Percentiles rank a stretch among this genome's conserved stretches.
These are phyloP conservation scores for Macroventuria anomochaeta DNA, from an alignment of 2,329 filamentous ascomycete species.

Conservation along the genomic window DNA sequence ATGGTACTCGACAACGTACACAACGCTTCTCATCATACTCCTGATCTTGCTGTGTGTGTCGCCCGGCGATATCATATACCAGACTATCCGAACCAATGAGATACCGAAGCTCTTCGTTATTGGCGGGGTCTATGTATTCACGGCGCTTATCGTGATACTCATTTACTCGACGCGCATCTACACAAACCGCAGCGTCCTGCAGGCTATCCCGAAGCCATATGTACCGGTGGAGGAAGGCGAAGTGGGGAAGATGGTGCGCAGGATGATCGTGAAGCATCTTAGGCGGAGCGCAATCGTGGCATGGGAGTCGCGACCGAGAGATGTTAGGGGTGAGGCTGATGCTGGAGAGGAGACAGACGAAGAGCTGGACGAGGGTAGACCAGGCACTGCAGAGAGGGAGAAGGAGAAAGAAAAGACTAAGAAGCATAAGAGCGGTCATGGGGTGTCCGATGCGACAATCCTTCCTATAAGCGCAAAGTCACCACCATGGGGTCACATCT, in stretches of 20 bases:
- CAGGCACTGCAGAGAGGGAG: conserved; percentile 37
- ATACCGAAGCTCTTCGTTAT: conserved; percentile 85
- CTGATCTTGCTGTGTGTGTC: conserved; percentile 77
- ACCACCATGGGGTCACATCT: conserved; percentile 80
- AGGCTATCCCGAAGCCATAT: conserved; percentile 84
- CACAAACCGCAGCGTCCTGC: conserved; percentile 79
- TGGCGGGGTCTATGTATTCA: conserved; percentile 75
- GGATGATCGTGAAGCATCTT: conserved; percentile 75
- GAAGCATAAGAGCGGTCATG: conserved; percentile 35
- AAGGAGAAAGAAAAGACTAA: conserved; percentile 36
- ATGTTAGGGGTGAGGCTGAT: conserved; percentile 56
- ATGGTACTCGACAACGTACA: conserved; percentile 81
- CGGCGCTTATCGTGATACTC: conserved; percentile 71
- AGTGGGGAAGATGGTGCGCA: conserved; percentile 74
- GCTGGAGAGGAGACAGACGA: conserved; percentile 27
- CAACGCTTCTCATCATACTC: conserved; percentile 75
- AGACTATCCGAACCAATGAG: conserved; percentile 70
- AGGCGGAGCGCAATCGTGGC: conserved; percentile 80
- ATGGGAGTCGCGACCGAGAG: conserved; percentile 75
- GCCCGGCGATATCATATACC: conserved; percentile 78
- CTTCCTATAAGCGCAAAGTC: conserved; percentile 51
- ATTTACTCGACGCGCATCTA: conserved; percentile 87
- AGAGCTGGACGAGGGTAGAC: conserved; percentile 22
- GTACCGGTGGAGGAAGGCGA: conserved; percentile 87
- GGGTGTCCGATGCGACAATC: conserved; percentile 37